Percentiles rank a stretch among this genome's conserved stretches.
Conservation (phyloP, 768 basidiomycete species). For the Trametes meyenii region DNA sequence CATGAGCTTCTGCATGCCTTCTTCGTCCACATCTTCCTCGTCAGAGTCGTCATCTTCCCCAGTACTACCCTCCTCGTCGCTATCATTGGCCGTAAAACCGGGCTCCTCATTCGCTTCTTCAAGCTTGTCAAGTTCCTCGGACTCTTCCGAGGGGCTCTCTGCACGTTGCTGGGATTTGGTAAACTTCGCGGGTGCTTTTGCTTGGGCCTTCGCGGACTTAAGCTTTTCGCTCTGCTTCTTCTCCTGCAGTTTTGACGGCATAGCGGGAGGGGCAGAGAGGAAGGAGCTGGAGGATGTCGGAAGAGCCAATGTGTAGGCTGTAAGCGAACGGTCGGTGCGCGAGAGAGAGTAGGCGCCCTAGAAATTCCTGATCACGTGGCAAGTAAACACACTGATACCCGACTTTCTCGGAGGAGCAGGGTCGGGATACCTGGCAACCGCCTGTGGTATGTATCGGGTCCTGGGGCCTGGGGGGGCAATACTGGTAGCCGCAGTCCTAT, state of each 20-base stretch:
- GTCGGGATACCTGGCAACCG: too few relatives aligned
- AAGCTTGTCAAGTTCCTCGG: constrained; percentile 11
- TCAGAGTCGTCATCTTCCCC: constrained; percentile 23
- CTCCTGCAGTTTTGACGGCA: constrained; percentile 10
- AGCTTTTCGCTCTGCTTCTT: neutral
- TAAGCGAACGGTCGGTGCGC: neutral
- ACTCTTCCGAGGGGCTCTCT: constrained; percentile 6
- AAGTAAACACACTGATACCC: too few relatives aligned
- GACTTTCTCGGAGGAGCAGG: too few relatives aligned
- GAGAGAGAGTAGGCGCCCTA: constrained; percentile 3
- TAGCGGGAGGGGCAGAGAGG: neutral
- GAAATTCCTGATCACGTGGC: constrained; percentile 18
- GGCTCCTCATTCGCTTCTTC: neutral
- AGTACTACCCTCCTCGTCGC: constrained; percentile 2
- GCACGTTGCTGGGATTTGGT: constrained; percentile 14
- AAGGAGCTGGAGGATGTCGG: neutral
- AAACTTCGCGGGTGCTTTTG: neutral
- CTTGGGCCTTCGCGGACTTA: neutral
- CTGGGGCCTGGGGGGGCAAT: too few relatives aligned
- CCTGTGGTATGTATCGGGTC: too few relatives aligned
- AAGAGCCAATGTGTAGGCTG: neutral
- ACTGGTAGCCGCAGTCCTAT: neutral
- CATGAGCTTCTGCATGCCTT: constrained; percentile 60
- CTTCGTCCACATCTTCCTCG: constrained; percentile 56
- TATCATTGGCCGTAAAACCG: neutral